These are phyloP conservation scores for Neopestalotiopsis sp. DNA, from an alignment of 2,329 filamentous ascomycete genomes.

Conservation along the genomic window DNA sequence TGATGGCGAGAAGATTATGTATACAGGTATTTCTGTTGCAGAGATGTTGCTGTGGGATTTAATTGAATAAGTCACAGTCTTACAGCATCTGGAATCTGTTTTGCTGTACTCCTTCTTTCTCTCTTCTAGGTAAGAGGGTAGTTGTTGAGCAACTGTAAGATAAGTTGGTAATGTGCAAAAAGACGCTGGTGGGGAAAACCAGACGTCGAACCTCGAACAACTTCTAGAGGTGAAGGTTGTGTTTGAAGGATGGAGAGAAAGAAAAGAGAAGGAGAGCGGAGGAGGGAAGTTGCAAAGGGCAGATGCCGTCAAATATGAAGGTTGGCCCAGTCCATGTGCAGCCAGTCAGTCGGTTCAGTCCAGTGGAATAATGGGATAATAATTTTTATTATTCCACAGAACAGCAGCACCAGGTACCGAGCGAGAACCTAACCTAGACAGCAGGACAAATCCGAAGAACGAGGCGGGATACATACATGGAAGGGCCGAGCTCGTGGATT, in stretches of 20 bases:
- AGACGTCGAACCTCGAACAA: conserved; percentile 7
- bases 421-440: not conserved
- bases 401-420: not conserved
- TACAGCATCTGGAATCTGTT: not conserved
- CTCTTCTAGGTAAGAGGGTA: not conserved
- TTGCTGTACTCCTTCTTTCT: not conserved
- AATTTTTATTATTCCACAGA: no score
- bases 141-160: not conserved
- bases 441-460: not conserved
- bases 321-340: not conserved
- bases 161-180: not conserved
- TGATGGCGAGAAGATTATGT: not conserved
- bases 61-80: not conserved
- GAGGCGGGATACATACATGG: not conserved
- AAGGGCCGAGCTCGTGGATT: not conserved
- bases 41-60: not conserved
- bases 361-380: no score
- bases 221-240: not conserved
- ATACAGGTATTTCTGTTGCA: not conserved
- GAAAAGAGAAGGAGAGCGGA: not conserved
- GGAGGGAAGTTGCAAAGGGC: not conserved
- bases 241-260: not conserved
- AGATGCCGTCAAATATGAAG: not conserved
- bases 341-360: no score
- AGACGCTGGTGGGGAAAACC: not conserved